Conservation (phyloP, 495 filamentous ascomycete genomes). For the Penicillium turbatum region DNA sequence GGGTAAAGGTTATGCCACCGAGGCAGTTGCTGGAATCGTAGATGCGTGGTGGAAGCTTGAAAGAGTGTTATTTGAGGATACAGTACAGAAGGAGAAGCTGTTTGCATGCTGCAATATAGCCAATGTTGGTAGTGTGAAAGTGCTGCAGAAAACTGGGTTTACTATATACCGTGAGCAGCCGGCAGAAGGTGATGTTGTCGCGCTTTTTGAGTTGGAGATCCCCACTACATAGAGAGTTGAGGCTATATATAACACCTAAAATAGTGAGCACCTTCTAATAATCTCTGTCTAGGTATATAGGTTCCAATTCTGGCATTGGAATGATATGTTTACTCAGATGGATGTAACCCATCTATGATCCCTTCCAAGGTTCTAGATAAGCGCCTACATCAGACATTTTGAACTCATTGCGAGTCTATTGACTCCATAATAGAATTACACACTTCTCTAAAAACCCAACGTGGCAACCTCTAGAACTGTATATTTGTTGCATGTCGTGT, state of each 20-base stretch:
- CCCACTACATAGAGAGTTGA: neutral
- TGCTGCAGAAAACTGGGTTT: conserved; percentile 23
- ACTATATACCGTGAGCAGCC: conserved; percentile 10
- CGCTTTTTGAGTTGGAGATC: conserved; percentile 11
- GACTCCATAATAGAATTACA: no score
- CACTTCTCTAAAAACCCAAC: no score
- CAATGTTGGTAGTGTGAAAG: conserved; percentile 23
- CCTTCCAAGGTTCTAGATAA: no score
- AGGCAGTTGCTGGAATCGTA: conserved; percentile 19
- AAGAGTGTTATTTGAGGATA: neutral
- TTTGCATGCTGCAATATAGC: conserved; percentile 22
- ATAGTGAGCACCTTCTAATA: neutral
- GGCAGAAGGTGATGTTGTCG: conserved; percentile 18
- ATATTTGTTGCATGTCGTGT: no score
- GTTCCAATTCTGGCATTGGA: no score
- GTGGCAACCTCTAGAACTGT: no score
- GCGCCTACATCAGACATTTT: no score
- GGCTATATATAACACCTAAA: neutral
- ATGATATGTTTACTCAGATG: no score
- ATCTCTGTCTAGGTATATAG: no score
- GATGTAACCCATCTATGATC: no score
- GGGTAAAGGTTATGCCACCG: conserved; percentile 19
- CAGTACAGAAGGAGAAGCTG: conserved; percentile 9
- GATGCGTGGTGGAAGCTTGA: conserved; percentile 25
- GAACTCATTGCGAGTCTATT: no score